Evolutionary conservation across 306 rosid genomes (phyloP).

Genomic region (Glycine tomentella): DNA sequence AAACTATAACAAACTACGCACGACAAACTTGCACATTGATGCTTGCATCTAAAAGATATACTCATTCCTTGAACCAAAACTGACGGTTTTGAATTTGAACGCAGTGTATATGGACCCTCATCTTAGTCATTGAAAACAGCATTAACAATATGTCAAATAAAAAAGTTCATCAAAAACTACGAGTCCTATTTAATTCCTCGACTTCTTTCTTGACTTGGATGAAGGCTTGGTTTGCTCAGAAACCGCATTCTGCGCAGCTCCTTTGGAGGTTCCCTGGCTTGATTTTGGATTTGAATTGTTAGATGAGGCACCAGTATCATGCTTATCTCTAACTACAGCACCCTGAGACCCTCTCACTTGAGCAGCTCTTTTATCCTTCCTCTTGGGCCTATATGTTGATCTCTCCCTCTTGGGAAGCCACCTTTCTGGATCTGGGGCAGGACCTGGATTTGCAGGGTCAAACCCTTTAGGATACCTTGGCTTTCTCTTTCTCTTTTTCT

Average conservation of each 20-base stretch:
- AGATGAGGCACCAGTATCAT: constrained; percentile 65
- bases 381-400: constrained; percentile 91
- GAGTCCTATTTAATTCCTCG: constrained; percentile 63
- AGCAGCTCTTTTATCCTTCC: constrained; percentile 96
- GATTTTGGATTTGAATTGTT: constrained; percentile 63
- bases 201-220: constrained; percentile 86
- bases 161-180: constrained; percentile 26
- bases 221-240: constrained; percentile 67
- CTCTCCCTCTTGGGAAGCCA: constrained; percentile 99
- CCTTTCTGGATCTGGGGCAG: constrained; percentile 97
- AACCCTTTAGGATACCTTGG: constrained; percentile 96
- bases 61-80: constrained; percentile 46
- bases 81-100: constrained; percentile 38
- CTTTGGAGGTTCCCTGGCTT: constrained; percentile 74
- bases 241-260: constrained; percentile 61
- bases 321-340: constrained; percentile 84
- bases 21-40: constrained; percentile 11
- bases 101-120: constrained; percentile 23
- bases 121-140: constrained; percentile 40
- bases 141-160: constrained; percentile 36
- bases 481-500: constrained; percentile 98
- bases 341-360: constrained; percentile 99
- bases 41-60: not conserved
- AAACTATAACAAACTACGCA: not conserved
- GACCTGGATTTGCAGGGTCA: constrained; percentile 96